These are phyloP conservation scores for Corynespora cassiicola DNA, from an alignment of 2,329 filamentous ascomycete genomes.

Conservation along the genomic window DNA sequence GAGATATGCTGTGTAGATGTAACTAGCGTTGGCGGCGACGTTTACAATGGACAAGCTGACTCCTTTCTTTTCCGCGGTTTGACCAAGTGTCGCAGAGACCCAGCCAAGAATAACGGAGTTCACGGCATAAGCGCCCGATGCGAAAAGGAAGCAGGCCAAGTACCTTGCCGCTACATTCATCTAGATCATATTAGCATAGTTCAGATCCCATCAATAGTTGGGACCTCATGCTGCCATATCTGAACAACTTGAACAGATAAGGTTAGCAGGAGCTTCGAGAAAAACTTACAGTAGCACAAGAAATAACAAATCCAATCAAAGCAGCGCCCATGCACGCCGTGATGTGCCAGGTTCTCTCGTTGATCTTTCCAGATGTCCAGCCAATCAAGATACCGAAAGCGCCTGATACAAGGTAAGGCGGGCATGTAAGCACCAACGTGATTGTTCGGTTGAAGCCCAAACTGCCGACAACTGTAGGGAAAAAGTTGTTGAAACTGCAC, in stretches of 20 bases:
- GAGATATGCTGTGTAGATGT: slow-evolving; percentile 45
- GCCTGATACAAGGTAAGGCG: slow-evolving; percentile 27
- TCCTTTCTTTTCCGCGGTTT: slow-evolving; percentile 47
- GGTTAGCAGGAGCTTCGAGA: no score
- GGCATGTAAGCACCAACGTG: slow-evolving; percentile 57
- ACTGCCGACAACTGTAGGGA: slow-evolving; percentile 56
- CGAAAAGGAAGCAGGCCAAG: slow-evolving; percentile 34
- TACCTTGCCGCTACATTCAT: slow-evolving; percentile 44
- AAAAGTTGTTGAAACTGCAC: slow-evolving; percentile 57
- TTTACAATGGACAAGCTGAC: slow-evolving; percentile 47
- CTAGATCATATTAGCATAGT: slow-evolving; percentile 38
- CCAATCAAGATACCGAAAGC: slow-evolving; percentile 37
- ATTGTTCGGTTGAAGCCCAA: slow-evolving; percentile 58
- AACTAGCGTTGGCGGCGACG: slow-evolving; percentile 40
- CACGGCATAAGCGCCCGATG: slow-evolving; percentile 26
- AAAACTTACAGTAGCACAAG: no score
- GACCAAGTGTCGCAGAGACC: slow-evolving; percentile 42
- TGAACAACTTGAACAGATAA: no score
- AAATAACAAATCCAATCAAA: slow-evolving; percentile 47
- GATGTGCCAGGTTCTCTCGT: slow-evolving; percentile 51
- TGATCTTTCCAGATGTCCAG: slow-evolving; percentile 45
- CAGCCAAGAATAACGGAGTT: no score
- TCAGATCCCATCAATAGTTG: no score
- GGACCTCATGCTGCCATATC: no score
- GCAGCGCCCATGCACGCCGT: slow-evolving; percentile 43